Percentiles rank a stretch among this genome's conserved stretches.
phyloP scores from a whole-genome alignment of 306 rosid species.

The Lathyrus oleraceus region DNA sequence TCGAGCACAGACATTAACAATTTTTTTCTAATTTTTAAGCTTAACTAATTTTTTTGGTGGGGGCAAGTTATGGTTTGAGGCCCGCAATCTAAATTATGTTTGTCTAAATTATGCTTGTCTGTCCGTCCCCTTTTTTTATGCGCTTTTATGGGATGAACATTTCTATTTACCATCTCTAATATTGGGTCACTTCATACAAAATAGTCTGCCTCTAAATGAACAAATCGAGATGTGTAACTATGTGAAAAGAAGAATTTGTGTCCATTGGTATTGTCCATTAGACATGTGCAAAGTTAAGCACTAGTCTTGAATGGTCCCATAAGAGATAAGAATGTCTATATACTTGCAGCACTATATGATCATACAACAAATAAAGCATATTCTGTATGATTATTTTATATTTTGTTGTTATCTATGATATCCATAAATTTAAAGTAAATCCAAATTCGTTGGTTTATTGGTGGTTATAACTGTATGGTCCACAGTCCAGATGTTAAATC shows the following conservation, averaged over 20 bases:
- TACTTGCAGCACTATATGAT: slow-evolving; percentile 30
- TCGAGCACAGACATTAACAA: too few relatives aligned
- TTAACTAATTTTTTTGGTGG: too few relatives aligned
- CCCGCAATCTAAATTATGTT: too few relatives aligned
- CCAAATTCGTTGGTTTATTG: background rate
- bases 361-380: slow-evolving; percentile 24
- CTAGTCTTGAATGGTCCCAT: slow-evolving; percentile 33
- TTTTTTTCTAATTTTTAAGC: too few relatives aligned
- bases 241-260: background rate
- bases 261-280: slow-evolving; percentile 29
- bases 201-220: too few relatives aligned
- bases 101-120: too few relatives aligned
- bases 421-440: background rate
- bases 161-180: too few relatives aligned
- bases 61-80: too few relatives aligned
- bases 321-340: slow-evolving; percentile 31
- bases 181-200: too few relatives aligned
- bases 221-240: too few relatives aligned
- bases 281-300: slow-evolving; percentile 40
- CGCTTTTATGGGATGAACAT: too few relatives aligned
- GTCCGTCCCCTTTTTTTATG: too few relatives aligned
- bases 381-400: slow-evolving; percentile 17
- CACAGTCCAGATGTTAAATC: slow-evolving; percentile 23
- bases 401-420: background rate
- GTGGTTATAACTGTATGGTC: slow-evolving; percentile 18